Percentiles rank a stretch among this genome's conserved stretches.
These are phyloP conservation scores for Spathaspora hagerdaliae DNA, from an alignment of 805 yeast species.

Conservation along the genomic window DNA sequence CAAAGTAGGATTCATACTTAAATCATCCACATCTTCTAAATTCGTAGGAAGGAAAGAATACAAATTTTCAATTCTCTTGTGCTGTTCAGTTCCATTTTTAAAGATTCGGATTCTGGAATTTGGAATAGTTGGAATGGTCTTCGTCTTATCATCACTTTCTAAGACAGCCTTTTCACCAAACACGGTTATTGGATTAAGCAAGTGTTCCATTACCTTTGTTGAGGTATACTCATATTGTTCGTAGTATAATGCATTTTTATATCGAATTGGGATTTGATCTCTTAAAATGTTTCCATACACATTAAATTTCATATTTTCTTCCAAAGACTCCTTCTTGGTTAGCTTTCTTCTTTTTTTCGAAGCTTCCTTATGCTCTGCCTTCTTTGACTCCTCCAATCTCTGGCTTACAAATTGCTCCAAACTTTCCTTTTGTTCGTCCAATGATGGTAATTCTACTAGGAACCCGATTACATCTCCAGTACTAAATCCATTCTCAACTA, in stretches of 20 bases:
- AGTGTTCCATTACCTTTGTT: conserved; percentile 67
- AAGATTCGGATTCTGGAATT: conserved; percentile 64
- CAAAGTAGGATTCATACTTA: conserved; percentile 20
- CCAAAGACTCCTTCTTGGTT: conserved; percentile 9
- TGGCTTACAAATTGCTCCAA: conserved; percentile 26
- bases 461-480: conserved; percentile 85
- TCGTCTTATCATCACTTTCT: conserved; percentile 34
- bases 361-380: conserved; percentile 3
- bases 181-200: conserved; percentile 66
- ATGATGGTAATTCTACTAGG: conserved; percentile 62
- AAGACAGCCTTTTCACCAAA: conserved; percentile 65
- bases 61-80: conserved; percentile 62
- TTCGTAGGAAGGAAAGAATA: conserved; percentile 79
- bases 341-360: conserved; percentile 11
- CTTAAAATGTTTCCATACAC: conserved; percentile 49
- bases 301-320: conserved; percentile 15
- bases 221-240: conserved; percentile 81
- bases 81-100: conserved; percentile 70
- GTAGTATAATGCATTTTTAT: conserved; percentile 70
- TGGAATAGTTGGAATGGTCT: conserved; percentile 43
- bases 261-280: conserved; percentile 85
- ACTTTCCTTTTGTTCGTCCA: conserved; percentile 40
- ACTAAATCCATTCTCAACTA: conserved; percentile 52
- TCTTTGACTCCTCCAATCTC: conserved; percentile 2
- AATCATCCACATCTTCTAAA: conserved; percentile 43